These are phyloP conservation scores for Fusarium sp. DNA, from an alignment of 2,329 filamentous ascomycete genomes.

Conservation along the genomic window DNA sequence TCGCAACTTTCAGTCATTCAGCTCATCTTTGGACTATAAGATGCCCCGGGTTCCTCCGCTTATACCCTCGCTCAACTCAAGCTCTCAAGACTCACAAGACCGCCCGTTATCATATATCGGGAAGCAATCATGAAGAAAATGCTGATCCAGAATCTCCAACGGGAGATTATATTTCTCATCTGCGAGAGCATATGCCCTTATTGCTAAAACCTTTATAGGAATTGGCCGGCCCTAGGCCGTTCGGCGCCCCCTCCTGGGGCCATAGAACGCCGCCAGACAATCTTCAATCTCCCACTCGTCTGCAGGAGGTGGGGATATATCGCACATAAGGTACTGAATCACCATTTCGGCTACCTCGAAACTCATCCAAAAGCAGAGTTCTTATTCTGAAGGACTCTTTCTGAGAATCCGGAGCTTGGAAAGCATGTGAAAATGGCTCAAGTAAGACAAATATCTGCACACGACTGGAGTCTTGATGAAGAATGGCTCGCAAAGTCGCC, in stretches of 20 bases:
- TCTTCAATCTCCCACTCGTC: background rate
- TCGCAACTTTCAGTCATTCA: background rate
- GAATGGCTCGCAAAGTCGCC: background rate
- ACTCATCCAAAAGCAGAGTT: background rate
- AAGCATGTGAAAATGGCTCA: background rate
- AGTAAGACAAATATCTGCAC: background rate
- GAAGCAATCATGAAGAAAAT: background rate
- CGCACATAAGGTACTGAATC: background rate
- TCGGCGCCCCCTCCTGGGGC: background rate
- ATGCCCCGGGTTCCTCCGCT: background rate
- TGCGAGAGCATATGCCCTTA: background rate
- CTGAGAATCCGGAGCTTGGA: background rate
- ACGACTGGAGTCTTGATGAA: background rate
- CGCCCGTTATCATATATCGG: accelerated
- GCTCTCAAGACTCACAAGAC: too few relatives aligned
- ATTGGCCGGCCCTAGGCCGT: background rate
- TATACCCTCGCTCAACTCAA: background rate
- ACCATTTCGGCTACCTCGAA: background rate
- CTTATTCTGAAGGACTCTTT: background rate
- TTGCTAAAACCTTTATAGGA: background rate
- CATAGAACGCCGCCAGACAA: background rate
- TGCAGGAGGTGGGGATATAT: background rate
- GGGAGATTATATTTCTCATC: background rate
- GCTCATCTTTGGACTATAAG: background rate
- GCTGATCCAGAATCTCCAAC: background rate